Evolutionary conservation across 805 yeast genomes (phyloP), one percentile per base, ranked within the genome.

Genomic region (Lipomyces oligophaga): DNA sequence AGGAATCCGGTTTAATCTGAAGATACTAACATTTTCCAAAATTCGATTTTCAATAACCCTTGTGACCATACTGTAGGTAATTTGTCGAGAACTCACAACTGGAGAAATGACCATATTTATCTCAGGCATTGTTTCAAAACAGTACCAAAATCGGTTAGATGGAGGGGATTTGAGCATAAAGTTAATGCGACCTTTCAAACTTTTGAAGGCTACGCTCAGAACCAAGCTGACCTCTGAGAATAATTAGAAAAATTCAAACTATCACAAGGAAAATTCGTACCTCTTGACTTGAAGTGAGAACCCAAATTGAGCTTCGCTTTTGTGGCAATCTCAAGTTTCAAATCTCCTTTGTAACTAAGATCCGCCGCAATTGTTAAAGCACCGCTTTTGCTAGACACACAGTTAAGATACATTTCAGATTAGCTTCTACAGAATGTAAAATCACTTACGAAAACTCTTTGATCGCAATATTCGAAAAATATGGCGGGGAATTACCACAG

Each of bases 141-240:
- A 78, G 61, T 87, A 93, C 98, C 98, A 93, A 1, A 93, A 60
- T 59, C 98, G 75, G 43, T 79, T 80, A 1, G 95, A 81, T 6
- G 98, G 97, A 1, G 96, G 95, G 1, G 94, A 86, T 61, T 93
- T 93, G 27, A 90, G 62, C 33, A 76, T 69, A 18, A 89, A 59
- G 0, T 84, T 61, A 46, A 90, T 55, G 1, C 84, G 83, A 0
- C 98, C 98, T 41, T 81, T 79, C 3, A 93, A 57, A 57, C 73
- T 78, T 45, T 77, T 76, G 39, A 90, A 66, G 1, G 82, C 80
- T 1, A 89, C 78, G 15, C 83, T 78, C 41, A 93, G 67, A 21
- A 83, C 73, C 28, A 93, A 68, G 43, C 83, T 82, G 33, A 90
- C 85, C 55, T 85, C 95, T 49, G 18, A 13, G 33, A 24, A 10